These are phyloP conservation scores for Cenchrus purpureus DNA, from an alignment of 176 grass and related monocot species.

Conservation along the genomic window DNA sequence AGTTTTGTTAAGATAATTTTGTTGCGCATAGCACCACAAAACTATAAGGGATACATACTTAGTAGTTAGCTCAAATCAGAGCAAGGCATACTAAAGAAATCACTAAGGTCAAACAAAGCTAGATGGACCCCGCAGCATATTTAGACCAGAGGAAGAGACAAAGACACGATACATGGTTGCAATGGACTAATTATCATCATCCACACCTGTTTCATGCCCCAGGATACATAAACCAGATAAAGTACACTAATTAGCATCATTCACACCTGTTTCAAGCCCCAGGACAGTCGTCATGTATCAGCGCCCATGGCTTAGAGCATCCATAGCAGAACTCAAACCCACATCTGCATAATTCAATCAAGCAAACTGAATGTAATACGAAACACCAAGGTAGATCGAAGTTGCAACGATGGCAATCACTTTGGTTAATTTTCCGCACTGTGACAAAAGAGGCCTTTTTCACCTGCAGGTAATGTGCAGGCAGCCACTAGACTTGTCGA, in stretches of 20 bases:
- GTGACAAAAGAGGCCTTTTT: neutral
- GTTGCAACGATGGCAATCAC: neutral
- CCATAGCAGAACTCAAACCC: slow-evolving; percentile 71
- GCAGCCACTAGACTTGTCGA: slow-evolving; percentile 63
- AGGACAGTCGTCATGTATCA: slow-evolving; percentile 42
- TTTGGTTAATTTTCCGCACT: neutral
- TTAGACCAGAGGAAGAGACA: neutral
- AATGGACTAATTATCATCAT: neutral
- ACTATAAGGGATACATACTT: neutral
- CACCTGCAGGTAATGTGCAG: slow-evolving; percentile 87
- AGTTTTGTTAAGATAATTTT: neutral
- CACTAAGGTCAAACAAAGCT: neutral
- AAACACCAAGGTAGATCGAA: neutral
- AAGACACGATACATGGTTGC: neutral
- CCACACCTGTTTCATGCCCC: slow-evolving; percentile 14
- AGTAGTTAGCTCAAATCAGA: neutral
- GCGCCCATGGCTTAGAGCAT: slow-evolving; percentile 48
- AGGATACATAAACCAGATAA: neutral
- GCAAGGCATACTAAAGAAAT: slow-evolving; percentile 3
- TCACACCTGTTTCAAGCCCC: slow-evolving; percentile 15
- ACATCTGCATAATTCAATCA: slow-evolving; percentile 44
- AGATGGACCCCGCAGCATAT: neutral
- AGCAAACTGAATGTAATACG: neutral
- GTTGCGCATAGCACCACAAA: no score
- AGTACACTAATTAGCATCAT: neutral